Evolutionary conservation across 139 green algal genomes (phyloP).

Genomic region (Volvox africanus): DNA sequence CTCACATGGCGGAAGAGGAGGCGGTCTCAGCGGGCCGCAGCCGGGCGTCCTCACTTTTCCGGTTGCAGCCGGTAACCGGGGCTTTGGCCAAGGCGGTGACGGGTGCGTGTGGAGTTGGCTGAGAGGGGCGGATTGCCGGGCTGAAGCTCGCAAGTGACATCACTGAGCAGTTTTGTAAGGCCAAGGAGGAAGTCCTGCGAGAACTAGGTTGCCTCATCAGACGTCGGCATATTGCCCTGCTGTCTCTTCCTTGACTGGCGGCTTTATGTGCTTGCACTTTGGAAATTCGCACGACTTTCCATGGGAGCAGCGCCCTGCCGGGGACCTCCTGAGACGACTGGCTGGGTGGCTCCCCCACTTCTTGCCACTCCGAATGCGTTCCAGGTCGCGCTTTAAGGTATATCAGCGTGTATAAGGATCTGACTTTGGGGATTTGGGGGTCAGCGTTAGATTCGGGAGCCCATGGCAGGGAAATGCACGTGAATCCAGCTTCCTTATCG

Average conservation of each 20-base stretch:
- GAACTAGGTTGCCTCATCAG: too few relatives aligned
- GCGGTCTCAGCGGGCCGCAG: slow-evolving; percentile 25
- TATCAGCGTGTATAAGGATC: slow-evolving; percentile 50
- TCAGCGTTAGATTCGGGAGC: too few relatives aligned
- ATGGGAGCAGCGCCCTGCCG: too few relatives aligned
- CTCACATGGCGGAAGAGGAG: slow-evolving; percentile 34
- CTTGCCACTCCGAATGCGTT: not conserved
- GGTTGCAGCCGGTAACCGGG: slow-evolving; percentile 55
- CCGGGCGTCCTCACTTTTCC: not conserved
- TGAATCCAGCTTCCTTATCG: too few relatives aligned
- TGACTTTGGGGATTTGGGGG: slow-evolving; percentile 70
- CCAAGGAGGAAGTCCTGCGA: too few relatives aligned
- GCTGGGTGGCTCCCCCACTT: too few relatives aligned
- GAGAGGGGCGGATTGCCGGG: not conserved
- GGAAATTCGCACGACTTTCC: not conserved
- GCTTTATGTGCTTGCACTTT: too few relatives aligned
- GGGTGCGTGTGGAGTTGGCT: not conserved
- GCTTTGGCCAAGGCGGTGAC: slow-evolving; percentile 66
- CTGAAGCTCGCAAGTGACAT: not conserved
- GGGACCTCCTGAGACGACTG: not conserved
- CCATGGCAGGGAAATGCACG: too few relatives aligned
- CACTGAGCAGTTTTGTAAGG: too few relatives aligned
- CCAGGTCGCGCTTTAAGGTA: slow-evolving; percentile 51
- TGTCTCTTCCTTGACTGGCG: too few relatives aligned
- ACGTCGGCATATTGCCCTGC: too few relatives aligned